These are phyloP conservation scores for Millerozyma acaciae DNA, from an alignment of 805 yeast species.

Conservation along the genomic window DNA sequence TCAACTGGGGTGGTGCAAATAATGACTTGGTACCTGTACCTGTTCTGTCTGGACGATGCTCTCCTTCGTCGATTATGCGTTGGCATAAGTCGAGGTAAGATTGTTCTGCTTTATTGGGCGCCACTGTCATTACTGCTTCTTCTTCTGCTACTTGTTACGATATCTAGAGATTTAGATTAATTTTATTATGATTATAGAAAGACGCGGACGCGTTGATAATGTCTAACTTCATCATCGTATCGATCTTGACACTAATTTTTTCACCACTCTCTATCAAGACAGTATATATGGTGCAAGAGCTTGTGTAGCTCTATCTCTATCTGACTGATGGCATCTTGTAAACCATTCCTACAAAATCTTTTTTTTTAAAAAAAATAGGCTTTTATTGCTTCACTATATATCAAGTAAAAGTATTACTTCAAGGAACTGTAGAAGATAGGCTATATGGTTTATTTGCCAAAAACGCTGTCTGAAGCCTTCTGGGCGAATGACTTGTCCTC, in stretches of 20 bases:
- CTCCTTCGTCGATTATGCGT: conserved; percentile 78
- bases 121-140: conserved; percentile 23
- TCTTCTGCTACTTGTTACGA: neutral
- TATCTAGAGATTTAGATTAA: neutral
- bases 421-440: too few relatives aligned
- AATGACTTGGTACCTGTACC: conserved; percentile 93
- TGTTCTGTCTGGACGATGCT: conserved; percentile 89
- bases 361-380: too few relatives aligned
- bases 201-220: neutral
- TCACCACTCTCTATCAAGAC: too few relatives aligned
- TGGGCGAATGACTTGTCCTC: conserved; percentile 39
- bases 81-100: conserved; percentile 82
- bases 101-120: conserved; percentile 59
- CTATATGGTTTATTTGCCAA: too few relatives aligned
- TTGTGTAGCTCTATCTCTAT: too few relatives aligned
- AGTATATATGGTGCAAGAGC: too few relatives aligned
- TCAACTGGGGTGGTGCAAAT: conserved; percentile 94
- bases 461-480: conserved; percentile 42
- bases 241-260: too few relatives aligned
- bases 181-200: neutral
- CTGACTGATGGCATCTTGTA: too few relatives aligned
- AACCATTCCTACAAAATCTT: too few relatives aligned
- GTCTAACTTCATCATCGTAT: too few relatives aligned
- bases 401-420: too few relatives aligned
- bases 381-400: too few relatives aligned